phyloP scores from a whole-genome alignment of 2,329 filamentous ascomycete species.

The Dendryphion nanum region DNA sequence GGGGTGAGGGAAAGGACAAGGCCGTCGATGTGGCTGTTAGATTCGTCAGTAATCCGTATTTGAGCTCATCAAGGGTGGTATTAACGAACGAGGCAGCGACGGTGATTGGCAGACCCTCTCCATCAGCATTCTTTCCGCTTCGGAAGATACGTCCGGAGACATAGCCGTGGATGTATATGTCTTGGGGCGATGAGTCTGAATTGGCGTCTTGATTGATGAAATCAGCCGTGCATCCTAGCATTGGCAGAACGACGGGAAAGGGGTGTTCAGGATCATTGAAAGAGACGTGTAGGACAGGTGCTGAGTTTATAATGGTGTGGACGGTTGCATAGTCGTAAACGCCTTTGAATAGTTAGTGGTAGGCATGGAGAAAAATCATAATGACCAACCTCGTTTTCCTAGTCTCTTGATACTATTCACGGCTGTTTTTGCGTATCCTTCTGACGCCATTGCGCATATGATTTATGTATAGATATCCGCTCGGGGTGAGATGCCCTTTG shows the following conservation, averaged over 20 bases:
- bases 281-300: constrained; percentile 36
- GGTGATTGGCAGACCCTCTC: constrained; percentile 32
- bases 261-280: constrained; percentile 44
- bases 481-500: too few species aligned
- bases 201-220: constrained; percentile 54
- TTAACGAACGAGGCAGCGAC: constrained; percentile 42
- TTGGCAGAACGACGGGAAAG: constrained; percentile 51
- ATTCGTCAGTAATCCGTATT: too few species aligned
- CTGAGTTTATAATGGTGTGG: constrained; percentile 30
- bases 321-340: constrained; percentile 36
- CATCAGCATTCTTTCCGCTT: constrained; percentile 12
- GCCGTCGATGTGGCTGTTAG: constrained; percentile 31
- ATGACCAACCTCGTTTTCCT: not conserved
- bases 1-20: constrained; percentile 34
- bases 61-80: not conserved
- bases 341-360: not conserved
- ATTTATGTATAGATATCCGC: not conserved
- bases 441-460: not conserved
- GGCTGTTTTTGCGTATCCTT: not conserved
- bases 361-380: not conserved
- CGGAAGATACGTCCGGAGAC: constrained; percentile 61
- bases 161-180: constrained; percentile 37
- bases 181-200: constrained; percentile 48
- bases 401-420: not conserved
- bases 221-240: constrained; percentile 39